These are phyloP conservation scores for Musa troglodytarum DNA, from an alignment of 176 grass and related monocot genomes.

Conservation along the genomic window DNA sequence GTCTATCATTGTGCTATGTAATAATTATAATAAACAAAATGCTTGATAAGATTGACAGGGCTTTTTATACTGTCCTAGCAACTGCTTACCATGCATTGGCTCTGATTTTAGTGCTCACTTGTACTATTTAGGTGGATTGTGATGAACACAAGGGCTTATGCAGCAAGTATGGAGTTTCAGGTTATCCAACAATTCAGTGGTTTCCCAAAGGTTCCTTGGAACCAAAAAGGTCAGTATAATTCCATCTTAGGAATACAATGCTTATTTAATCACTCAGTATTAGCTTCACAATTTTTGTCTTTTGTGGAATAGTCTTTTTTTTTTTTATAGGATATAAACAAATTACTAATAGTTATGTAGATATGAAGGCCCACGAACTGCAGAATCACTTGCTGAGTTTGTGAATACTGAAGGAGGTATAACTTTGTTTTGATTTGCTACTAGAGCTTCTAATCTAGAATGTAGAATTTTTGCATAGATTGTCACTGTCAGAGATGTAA, in stretches of 20 bases:
- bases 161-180: slow-evolving; percentile 92
- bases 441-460: background rate
- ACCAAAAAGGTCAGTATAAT: slow-evolving; percentile 62
- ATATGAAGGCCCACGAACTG: slow-evolving; percentile 72
- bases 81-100: background rate
- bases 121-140: slow-evolving; percentile 71
- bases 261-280: background rate
- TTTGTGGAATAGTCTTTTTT: background rate
- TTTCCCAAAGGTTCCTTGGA: slow-evolving; percentile 95
- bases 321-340: background rate
- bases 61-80: background rate
- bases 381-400: slow-evolving; percentile 75
- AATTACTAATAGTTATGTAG: slow-evolving; percentile 26
- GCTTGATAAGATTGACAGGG: background rate
- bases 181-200: slow-evolving; percentile 96
- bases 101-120: slow-evolving; percentile 11
- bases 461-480: background rate
- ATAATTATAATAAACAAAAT: background rate
- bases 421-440: background rate
- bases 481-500: background rate
- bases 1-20: background rate
- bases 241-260: slow-evolving; percentile 6
- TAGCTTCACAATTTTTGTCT: background rate
- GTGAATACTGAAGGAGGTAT: slow-evolving; percentile 95
- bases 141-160: slow-evolving; percentile 89